Base-by-base conservation (phyloP, 1,139 yeast species). In the Suhomyces choctaworum region DNA sequence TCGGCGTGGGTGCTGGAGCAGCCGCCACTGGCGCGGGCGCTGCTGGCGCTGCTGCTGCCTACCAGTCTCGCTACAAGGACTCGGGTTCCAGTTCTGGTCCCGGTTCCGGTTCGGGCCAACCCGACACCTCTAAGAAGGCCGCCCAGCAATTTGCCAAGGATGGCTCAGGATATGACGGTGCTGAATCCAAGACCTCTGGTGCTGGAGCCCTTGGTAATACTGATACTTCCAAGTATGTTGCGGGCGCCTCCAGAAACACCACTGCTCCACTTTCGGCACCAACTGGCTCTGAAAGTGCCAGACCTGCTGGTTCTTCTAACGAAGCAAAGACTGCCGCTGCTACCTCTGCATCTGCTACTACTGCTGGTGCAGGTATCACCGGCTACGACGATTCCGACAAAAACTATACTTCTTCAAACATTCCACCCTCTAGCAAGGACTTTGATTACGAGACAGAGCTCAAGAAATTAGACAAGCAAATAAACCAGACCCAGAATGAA, bases 401-500 rank as follows among this genome's bases (percentile, higher is more conserved):
- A 27, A 27, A 16, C 4, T 37, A 37, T 16, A 37, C 35, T 27
- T 25, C 33, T 16, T 24, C 36, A 19, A 32, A 40, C 13, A 48
- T 48, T 19, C 46, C 53, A 21, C 56, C 58, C 8, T 45, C 58
- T 4, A 42, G 44, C 25, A 30, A 41, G 7, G 30, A 50, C 16
- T 50, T 51, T 28, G 52, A 53, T 42, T 57, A 58, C 36, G 55
- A 56, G 11, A 37, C 39, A 8, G 59, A 59, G 35, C 39, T 57
- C 32, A 40, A 44, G 31, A 49, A 47, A 29, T 50, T 58, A 34
- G 58, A 58, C 41, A 36, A 46, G 22, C 53, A 57, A 35, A 56
- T 58, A 22, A 51, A 46, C 27, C 39, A 43, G 14, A 58, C 64
- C n/a, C 57, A 58, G 39, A 37, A 42, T n/a, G 59, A 57, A 37